Evolutionary conservation across 1,139 yeast species (phyloP).

Genomic region (Kazachstania sp.): DNA sequence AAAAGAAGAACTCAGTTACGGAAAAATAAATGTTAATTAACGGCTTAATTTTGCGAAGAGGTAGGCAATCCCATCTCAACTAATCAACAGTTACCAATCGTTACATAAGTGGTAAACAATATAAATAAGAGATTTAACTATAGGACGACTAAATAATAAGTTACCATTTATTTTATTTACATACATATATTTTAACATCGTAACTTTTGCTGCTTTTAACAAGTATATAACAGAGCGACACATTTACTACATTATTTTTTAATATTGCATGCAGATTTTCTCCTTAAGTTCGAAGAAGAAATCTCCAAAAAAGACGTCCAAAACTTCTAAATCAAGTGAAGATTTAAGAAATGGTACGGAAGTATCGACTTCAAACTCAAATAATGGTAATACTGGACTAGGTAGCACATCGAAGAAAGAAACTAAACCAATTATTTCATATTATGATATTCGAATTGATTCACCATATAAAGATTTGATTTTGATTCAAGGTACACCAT

Average conservation of each 20-base stretch:
- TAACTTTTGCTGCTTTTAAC: not conserved
- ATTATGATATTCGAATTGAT: conserved; percentile 35
- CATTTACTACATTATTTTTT: not conserved
- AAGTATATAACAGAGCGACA: not conserved
- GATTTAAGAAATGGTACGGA: not conserved
- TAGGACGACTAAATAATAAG: no score
- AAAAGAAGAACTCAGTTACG: no score
- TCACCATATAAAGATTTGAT: conserved; percentile 48
- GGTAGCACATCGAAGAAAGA: not conserved
- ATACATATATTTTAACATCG: no score
- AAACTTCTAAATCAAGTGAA: not conserved
- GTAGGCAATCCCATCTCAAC: no score
- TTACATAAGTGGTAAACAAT: no score
- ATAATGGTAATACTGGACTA: not conserved
- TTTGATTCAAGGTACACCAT: conserved; percentile 48
- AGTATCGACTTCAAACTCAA: no score
- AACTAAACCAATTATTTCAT: conserved; percentile 3
- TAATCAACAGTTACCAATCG: no score
- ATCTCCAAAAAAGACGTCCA: not conserved
- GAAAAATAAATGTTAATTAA: no score
- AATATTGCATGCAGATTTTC: conserved; percentile 1
- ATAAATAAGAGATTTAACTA: no score
- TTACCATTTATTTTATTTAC: no score
- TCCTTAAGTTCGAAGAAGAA: conserved; percentile 1
- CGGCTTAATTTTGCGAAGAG: no score